A percentile compares a stretch with the other conserved stretches of the same genome.
Evolutionary conservation across 176 grass and related monocot species (phyloP).

Genomic region (Eleusine coracana): DNA sequence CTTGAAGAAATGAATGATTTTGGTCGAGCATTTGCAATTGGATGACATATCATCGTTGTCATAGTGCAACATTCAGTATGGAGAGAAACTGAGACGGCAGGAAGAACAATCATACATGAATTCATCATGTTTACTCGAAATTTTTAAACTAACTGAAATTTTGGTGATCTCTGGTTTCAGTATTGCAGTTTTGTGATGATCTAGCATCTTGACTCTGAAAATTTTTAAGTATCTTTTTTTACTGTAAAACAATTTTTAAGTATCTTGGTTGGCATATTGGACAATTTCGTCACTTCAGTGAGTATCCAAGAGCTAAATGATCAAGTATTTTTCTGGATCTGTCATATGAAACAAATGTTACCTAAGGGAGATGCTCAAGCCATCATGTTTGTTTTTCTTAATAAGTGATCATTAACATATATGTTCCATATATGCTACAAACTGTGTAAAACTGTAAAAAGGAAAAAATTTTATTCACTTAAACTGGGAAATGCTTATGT

Average conservation of each 20-base stretch:
- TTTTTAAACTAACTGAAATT: not conserved
- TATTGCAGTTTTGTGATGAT: not conserved
- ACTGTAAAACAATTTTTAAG: no score
- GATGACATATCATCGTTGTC: not conserved
- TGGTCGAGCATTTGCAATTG: not conserved
- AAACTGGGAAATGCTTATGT: not conserved
- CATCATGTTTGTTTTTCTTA: not conserved
- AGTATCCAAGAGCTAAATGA: not conserved
- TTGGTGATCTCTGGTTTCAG: not conserved
- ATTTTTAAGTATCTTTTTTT: no score
- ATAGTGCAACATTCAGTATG: not conserved
- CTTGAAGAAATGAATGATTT: not conserved
- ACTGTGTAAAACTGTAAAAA: not conserved
- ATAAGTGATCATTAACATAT: not conserved
- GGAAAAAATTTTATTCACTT: slow-evolving; percentile 1
- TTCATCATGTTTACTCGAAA: not conserved
- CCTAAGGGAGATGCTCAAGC: not conserved
- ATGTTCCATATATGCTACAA: not conserved
- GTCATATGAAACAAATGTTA: not conserved
- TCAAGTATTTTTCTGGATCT: not conserved
- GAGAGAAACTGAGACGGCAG: not conserved
- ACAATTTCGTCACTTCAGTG: not conserved
- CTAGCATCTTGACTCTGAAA: not conserved
- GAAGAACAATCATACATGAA: not conserved
- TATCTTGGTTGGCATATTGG: not conserved